Evolutionary conservation across 2,329 filamentous ascomycete species (phyloP).

Genomic region (Alternaria sp.): DNA sequence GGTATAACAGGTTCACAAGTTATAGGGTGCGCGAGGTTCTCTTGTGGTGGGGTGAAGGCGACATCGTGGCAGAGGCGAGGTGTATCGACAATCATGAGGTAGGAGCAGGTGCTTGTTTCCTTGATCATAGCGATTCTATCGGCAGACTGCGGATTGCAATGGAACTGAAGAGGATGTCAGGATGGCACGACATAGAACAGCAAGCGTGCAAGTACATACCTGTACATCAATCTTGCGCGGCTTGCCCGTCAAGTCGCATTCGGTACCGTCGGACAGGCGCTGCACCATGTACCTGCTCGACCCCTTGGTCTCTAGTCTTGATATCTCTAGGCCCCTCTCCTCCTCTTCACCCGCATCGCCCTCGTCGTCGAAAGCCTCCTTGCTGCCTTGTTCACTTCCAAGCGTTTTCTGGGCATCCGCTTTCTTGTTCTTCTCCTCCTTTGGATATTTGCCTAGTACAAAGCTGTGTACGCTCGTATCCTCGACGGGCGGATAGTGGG

Average conservation of each 20-base stretch:
- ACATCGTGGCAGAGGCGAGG: constrained; percentile 87
- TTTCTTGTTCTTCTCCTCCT: constrained; percentile 30
- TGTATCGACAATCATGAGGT: constrained; percentile 92
- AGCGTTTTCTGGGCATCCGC: constrained; percentile 41
- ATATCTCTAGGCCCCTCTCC: constrained; percentile 51
- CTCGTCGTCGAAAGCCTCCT: constrained; percentile 41
- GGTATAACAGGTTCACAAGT: constrained; percentile 76
- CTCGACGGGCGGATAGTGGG: constrained; percentile 74
- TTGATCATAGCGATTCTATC: constrained; percentile 93
- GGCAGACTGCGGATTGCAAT: constrained; percentile 77
- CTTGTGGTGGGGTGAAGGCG: constrained; percentile 83
- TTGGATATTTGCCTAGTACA: constrained; percentile 71
- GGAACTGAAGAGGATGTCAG: constrained; percentile 59
- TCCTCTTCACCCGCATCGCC: constrained; percentile 36
- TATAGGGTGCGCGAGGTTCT: constrained; percentile 79
- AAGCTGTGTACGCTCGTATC: constrained; percentile 81
- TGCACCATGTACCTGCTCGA: constrained; percentile 89
- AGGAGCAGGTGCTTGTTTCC: constrained; percentile 88
- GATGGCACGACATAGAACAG: constrained; percentile 12
- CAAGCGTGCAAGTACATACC: constrained; percentile 40
- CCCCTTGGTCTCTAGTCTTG: constrained; percentile 80
- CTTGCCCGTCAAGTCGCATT: constrained; percentile 85
- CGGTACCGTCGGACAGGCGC: constrained; percentile 78
- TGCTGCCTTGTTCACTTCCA: constrained; percentile 42
- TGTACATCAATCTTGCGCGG: constrained; percentile 86